Conservation (phyloP, 2,329 filamentous ascomycete species). For the Calonectria pteridis region DNA sequence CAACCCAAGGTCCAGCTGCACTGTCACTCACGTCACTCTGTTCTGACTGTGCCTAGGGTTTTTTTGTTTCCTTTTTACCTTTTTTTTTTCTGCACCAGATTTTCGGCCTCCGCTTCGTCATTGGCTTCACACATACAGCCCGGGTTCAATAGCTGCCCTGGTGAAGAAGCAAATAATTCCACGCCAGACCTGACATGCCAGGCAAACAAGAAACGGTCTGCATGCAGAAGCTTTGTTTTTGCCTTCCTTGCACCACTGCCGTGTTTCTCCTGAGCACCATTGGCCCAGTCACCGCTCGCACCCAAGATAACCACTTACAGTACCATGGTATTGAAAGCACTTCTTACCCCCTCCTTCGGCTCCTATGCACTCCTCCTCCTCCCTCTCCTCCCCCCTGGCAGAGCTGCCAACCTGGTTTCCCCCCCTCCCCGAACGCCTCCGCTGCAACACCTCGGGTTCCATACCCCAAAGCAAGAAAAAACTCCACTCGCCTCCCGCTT, state of each 20-base stretch:
- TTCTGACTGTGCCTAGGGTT: conserved; percentile 18
- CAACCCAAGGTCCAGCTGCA: conserved; percentile 15
- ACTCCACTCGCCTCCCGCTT: conserved; percentile 16
- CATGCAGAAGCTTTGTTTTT: not conserved
- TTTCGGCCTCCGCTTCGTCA: not conserved
- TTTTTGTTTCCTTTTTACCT: conserved; percentile 1
- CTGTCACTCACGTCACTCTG: conserved; percentile 27
- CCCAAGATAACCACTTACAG: conserved; percentile 1
- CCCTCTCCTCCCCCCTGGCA: not conserved
- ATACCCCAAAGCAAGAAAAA: conserved; percentile 20
- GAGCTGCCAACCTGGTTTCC: conserved; percentile 17
- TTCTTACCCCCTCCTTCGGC: not conserved
- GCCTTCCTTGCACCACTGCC: not conserved
- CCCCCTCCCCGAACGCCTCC: conserved; percentile 22
- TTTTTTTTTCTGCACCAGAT: conserved; percentile 10
- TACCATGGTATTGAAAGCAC: not conserved
- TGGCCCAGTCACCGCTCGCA: not conserved
- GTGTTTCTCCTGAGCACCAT: not conserved
- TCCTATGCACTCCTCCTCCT: not conserved
- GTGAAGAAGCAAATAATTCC: not conserved
- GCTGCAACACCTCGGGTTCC: conserved; percentile 28
- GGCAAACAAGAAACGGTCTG: not conserved
- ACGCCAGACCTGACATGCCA: not conserved
- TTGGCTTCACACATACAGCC: not conserved
- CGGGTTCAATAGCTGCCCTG: not conserved